Evolutionary conservation across 2,329 filamentous ascomycete genomes (phyloP).

Genomic region (Penicillium sp.): DNA sequence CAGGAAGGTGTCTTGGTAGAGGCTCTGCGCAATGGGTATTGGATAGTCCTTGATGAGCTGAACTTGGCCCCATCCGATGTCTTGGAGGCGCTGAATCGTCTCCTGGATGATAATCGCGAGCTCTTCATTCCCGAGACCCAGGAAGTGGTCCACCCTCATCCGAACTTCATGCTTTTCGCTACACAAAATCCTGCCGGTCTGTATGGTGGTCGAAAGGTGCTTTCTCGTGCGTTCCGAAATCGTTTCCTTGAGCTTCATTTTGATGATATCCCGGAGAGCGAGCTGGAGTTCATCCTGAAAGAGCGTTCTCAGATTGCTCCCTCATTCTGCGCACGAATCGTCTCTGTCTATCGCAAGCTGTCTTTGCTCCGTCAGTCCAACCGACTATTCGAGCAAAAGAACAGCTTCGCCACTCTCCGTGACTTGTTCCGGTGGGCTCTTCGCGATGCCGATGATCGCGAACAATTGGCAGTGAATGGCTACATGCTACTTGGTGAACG

Average conservation of each 20-base stretch:
- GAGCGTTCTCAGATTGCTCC: constrained; percentile 86
- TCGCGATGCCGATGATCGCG: constrained; percentile 78
- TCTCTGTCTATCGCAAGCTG: constrained; percentile 90
- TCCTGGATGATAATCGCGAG: constrained; percentile 95
- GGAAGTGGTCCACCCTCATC: constrained; percentile 86
- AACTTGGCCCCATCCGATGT: constrained; percentile 98
- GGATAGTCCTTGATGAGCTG: constrained; percentile 97
- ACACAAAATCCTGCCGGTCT: constrained; percentile 96
- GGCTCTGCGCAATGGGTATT: constrained; percentile 88
- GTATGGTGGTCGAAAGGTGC: constrained; percentile 89
- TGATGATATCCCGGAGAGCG: constrained; percentile 94
- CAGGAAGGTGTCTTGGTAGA: constrained; percentile 93
- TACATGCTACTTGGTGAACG: constrained; percentile 96
- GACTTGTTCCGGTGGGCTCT: constrained; percentile 96
- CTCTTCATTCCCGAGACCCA: constrained; percentile 95
- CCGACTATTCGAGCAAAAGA: constrained; percentile 93
- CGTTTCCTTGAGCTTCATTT: constrained; percentile 96
- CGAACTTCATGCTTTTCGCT: constrained; percentile 96
- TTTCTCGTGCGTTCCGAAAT: constrained; percentile 95
- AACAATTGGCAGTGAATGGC: constrained; percentile 87
- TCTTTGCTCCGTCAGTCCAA: constrained; percentile 87
- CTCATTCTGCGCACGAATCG: constrained; percentile 88
- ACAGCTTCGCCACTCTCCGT: constrained; percentile 92
- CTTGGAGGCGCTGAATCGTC: constrained; percentile 89
- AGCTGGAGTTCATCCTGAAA: constrained; percentile 88